Evolutionary conservation across 2,329 filamentous ascomycete genomes (phyloP).

Genomic region (Incumbomyces delicatus): DNA sequence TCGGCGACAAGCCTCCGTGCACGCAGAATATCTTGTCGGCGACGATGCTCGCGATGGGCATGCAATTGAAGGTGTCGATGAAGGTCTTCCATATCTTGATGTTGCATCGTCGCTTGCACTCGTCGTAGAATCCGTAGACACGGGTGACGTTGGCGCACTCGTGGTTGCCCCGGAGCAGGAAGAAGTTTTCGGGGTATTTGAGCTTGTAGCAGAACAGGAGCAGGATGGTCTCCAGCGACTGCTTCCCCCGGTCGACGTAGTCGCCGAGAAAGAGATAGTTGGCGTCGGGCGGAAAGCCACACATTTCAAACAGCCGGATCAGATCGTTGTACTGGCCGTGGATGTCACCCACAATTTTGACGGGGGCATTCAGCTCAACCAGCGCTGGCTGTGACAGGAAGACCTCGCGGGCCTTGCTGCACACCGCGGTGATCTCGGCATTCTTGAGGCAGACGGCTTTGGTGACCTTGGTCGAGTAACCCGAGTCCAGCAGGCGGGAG

Average conservation of each 20-base stretch:
- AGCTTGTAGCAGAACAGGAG: conserved; percentile 92
- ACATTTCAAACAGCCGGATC: conserved; percentile 97
- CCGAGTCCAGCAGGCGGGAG: conserved; percentile 82
- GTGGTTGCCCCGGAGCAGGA: conserved; percentile 86
- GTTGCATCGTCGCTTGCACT: conserved; percentile 92
- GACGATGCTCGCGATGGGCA: conserved; percentile 93
- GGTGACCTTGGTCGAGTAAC: conserved; percentile 91
- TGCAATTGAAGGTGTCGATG: conserved; percentile 88
- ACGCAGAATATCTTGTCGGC: conserved; percentile 97
- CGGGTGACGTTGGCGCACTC: conserved; percentile 94
- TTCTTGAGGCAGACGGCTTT: conserved; percentile 97
- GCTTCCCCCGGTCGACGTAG: conserved; percentile 93
- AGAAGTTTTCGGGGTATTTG: conserved; percentile 96
- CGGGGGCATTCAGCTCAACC: conserved; percentile 82
- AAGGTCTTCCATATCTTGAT: conserved; percentile 99
- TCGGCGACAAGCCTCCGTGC: conserved; percentile 86
- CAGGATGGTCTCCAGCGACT: conserved; percentile 88
- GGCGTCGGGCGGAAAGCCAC: conserved; percentile 80
- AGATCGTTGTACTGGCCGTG: conserved; percentile 95
- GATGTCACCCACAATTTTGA: conserved; percentile 96
- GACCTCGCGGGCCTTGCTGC: conserved; percentile 75
- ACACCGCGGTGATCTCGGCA: conserved; percentile 91
- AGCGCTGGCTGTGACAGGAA: conserved; percentile 87
- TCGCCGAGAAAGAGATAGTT: conserved; percentile 94
- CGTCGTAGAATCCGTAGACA: conserved; percentile 96